phyloP scores from a whole-genome alignment of 805 yeast species.

The Pichia kluyveri region DNA sequence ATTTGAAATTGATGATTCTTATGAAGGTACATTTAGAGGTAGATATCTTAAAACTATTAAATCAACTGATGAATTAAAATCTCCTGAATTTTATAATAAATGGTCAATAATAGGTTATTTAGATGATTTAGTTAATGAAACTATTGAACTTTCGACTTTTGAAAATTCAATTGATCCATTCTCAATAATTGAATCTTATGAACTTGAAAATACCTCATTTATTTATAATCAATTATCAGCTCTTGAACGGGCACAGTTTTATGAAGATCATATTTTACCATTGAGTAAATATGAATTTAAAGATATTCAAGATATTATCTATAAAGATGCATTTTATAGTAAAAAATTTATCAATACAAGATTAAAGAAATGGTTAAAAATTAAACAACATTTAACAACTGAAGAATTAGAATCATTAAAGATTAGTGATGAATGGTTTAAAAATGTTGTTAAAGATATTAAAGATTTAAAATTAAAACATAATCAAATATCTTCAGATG shows the following conservation, averaged over 20 bases:
- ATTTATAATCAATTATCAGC: constrained; percentile 10
- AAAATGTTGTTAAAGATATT: constrained; percentile 12
- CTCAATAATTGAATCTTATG: constrained; percentile 13
- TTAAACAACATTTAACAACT: constrained; percentile 17
- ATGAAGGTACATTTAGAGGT: constrained; percentile 24
- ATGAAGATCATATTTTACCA: constrained; percentile 14
- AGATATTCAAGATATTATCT: constrained; percentile 22
- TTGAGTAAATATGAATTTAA: constrained; percentile 17
- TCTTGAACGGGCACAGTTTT: constrained; percentile 13
- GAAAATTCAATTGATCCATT: constrained; percentile 19
- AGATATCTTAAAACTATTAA: constrained; percentile 19
- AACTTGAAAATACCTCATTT: constrained; percentile 5
- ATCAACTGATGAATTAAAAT: constrained; percentile 15
- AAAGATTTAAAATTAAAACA: constrained; percentile 16
- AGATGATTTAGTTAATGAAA: constrained; percentile 25
- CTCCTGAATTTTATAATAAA: constrained; percentile 21
- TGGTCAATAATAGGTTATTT: constrained; percentile 19
- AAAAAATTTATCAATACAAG: constrained; percentile 20
- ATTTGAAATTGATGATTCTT: constrained; percentile 18
- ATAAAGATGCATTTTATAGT: constrained; percentile 23
- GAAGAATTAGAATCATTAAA: constrained; percentile 17
- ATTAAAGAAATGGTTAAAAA: constrained; percentile 20
- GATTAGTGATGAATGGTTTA: constrained; percentile 18
- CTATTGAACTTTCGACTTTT: constrained; percentile 15
- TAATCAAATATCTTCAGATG: constrained; percentile 18